These are phyloP conservation scores for Colletotrichum godetiae DNA, from an alignment of 2,329 filamentous ascomycete species.

Conservation along the genomic window DNA sequence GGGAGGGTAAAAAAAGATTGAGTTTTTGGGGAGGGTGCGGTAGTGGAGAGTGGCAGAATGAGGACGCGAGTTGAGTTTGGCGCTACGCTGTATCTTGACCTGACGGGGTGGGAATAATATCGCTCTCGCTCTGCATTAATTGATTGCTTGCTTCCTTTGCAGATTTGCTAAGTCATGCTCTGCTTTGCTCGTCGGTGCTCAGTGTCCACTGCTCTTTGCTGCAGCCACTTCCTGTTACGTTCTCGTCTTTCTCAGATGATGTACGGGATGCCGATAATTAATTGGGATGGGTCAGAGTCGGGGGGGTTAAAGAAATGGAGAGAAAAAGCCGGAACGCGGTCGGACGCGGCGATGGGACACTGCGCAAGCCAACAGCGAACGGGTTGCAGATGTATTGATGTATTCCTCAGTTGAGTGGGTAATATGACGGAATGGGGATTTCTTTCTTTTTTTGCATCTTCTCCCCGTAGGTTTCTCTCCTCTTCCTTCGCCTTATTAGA, in stretches of 20 bases:
- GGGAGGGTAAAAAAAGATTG: background rate
- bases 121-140: background rate
- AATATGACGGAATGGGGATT: conserved; percentile 15
- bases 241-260: background rate
- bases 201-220: background rate
- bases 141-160: background rate
- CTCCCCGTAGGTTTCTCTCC: background rate
- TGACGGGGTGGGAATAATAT: background rate
- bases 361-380: background rate
- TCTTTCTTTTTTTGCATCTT: background rate
- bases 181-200: background rate
- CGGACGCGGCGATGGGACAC: conserved; percentile 4
- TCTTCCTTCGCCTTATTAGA: background rate
- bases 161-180: background rate
- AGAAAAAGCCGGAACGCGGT: conserved; percentile 15
- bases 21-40: conserved; percentile 11
- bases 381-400: conserved; percentile 1
- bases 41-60: background rate
- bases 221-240: background rate
- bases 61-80: conserved; percentile 22
- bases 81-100: conserved; percentile 9
- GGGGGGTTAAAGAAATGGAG: background rate
- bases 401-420: conserved; percentile 5
- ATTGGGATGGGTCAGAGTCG: background rate
- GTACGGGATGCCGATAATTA: background rate